phyloP scores from a whole-genome alignment of 2,329 filamentous ascomycete genomes.

The Penicillium frequentans region DNA sequence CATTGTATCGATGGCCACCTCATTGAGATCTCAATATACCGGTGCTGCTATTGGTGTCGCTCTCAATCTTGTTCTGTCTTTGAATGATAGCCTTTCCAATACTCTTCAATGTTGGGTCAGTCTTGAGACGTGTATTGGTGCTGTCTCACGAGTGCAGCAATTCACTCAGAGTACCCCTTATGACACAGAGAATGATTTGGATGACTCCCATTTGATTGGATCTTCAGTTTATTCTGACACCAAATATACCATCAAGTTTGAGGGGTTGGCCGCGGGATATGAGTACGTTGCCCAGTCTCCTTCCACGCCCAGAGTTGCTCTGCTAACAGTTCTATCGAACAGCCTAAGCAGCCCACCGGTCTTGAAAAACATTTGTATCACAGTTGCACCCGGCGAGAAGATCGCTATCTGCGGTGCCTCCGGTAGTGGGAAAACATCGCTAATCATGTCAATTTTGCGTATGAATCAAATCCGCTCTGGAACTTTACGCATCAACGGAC shows the following conservation, averaged over 20 bases:
- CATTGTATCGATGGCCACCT: neutral
- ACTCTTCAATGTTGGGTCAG: conserved; percentile 12
- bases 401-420: conserved; percentile 10
- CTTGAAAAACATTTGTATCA: conserved; percentile 1
- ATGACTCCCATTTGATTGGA: neutral
- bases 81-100: conserved; percentile 35
- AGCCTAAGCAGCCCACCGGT: neutral
- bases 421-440: conserved; percentile 9
- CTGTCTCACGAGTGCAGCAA: neutral
- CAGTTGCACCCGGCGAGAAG: conserved; percentile 4
- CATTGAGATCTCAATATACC: conserved; percentile 32
- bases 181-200: neutral
- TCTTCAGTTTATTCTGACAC: neutral
- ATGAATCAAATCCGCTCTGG: conserved; percentile 17
- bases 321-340: neutral
- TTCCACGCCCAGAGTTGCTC: neutral
- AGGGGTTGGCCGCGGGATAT: neutral
- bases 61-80: conserved; percentile 47
- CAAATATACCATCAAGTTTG: neutral
- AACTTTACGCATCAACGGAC: neutral
- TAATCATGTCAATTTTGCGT: conserved; percentile 23
- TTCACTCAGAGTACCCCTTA: neutral
- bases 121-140: neutral
- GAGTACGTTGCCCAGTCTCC: neutral
- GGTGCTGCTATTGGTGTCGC: conserved; percentile 49